These are phyloP conservation scores for Chalciporus sphaerocephalus DNA, from an alignment of 768 basidiomycete species.

Conservation along the genomic window DNA sequence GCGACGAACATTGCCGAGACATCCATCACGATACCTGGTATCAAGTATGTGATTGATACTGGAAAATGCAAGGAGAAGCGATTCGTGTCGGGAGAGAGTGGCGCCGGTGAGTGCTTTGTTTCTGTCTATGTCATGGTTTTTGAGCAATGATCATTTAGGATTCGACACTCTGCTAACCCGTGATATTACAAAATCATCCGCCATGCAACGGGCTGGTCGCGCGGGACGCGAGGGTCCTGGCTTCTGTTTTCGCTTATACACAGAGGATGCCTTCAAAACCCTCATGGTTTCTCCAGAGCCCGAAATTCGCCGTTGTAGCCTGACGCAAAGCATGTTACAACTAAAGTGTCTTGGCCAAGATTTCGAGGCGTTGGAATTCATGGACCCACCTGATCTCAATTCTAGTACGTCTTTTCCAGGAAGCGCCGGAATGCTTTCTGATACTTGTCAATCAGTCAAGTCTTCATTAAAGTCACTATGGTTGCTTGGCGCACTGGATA, in stretches of 20 bases:
- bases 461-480: constrained; percentile 70
- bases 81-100: constrained; percentile 63
- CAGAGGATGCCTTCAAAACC: constrained; percentile 67
- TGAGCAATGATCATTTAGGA: constrained; percentile 40
- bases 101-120: constrained; percentile 50
- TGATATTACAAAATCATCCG: constrained; percentile 85
- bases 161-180: constrained; percentile 83
- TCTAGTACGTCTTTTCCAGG: constrained; percentile 52
- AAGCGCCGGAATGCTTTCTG: neutral
- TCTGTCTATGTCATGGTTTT: neutral
- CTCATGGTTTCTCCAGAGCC: constrained; percentile 72
- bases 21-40: constrained; percentile 93
- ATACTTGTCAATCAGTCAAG: constrained; percentile 37
- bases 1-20: constrained; percentile 99
- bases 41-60: constrained; percentile 93
- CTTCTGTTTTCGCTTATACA: constrained; percentile 88
- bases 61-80: constrained; percentile 96
- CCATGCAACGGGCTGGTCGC: constrained; percentile 91
- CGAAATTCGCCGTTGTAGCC: constrained; percentile 85
- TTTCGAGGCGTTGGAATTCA: constrained; percentile 75
- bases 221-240: constrained; percentile 93
- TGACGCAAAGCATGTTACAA: constrained; percentile 80
- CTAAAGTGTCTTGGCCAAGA: constrained; percentile 82
- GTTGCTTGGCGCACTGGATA: constrained; percentile 74
- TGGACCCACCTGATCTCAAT: constrained; percentile 79